Base-by-base conservation (phyloP, 2,329 filamentous ascomycete species). In the Shiraia sp. region DNA sequence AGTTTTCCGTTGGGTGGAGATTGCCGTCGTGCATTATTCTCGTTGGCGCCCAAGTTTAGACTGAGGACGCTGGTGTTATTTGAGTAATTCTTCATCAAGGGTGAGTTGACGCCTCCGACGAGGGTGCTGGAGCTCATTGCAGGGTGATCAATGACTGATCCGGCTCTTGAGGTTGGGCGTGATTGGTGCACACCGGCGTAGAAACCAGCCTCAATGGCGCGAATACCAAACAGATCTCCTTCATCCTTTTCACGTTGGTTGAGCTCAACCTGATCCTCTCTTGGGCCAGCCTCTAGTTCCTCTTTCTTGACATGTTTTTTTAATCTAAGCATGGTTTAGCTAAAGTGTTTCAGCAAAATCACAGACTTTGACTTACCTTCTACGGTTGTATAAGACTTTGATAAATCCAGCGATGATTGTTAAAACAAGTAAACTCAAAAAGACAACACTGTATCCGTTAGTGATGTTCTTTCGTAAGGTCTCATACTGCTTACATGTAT, bases 181-280 rank as follows among this genome's bases (percentile, higher is more conserved):
- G 69, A 72, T 37, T 71, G 68, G 17, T 64, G 59, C 9, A 72
- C 65, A 35, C 69, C 68, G 32, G 65, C 69, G 35, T 59, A 70
- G 52, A 68, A 72, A n/a, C 68, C 69, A 26, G 68, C 67, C 51
- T 72, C 69, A 24, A 71, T 66, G 41, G 69, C 68, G n/a, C 69
- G 65, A 30, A 71, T 55, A 32, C 68, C 68, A 36, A 72, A 71
- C 2, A 70, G 53, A 36, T 72, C 68, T 12, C 68, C 68, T 40
- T 70, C 65, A 45, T 70, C 67, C 52, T 66, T 69, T 43, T 65
- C 57, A 30, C 63, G 57, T 32, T 63, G 56, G 40, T 65, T 68
- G 29, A 70, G 44, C 36, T 66, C 66, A 34, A 65, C 51, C 13
- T 59, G 60, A 28, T 69, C 65, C 33, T 70, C 63, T 32, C 47